These are phyloP conservation scores for Ilex aquifolium DNA, from an alignment of 257 asterid genomes.

Conservation along the genomic window DNA sequence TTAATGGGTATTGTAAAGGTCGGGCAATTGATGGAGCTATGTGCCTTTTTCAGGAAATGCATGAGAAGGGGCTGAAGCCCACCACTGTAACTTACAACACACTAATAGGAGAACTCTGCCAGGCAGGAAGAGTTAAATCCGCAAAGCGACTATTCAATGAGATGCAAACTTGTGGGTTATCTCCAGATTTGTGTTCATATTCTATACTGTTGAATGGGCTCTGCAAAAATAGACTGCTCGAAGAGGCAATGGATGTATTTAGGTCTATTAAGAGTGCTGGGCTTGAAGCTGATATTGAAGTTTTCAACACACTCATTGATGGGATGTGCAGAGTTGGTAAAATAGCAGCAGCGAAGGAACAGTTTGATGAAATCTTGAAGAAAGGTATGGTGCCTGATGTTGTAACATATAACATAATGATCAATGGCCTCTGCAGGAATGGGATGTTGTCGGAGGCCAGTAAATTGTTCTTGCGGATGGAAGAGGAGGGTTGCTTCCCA, in stretches of 20 bases:
- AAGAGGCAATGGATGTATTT: slow-evolving; percentile 4
- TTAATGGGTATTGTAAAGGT: slow-evolving; percentile 8
- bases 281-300: neutral
- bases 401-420: neutral
- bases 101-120: neutral
- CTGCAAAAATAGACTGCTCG: neutral
- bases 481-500: slow-evolving; percentile 1
- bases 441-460: neutral
- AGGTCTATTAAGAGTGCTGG: neutral
- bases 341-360: neutral
- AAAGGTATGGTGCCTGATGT: slow-evolving; percentile 2
- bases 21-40: slow-evolving; percentile 1
- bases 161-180: slow-evolving; percentile 1
- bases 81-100: neutral
- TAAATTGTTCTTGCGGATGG: slow-evolving; percentile 8
- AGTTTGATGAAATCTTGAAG: neutral
- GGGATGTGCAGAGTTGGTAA: neutral
- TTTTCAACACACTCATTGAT: neutral
- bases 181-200: neutral
- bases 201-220: neutral
- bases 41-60: slow-evolving; percentile 2
- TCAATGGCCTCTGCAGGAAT: slow-evolving; percentile 2
- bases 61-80: neutral
- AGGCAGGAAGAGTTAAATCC: neutral
- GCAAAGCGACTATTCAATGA: neutral